phyloP scores from a whole-genome alignment of 2,329 filamentous ascomycete genomes.

The Leptographium galeiforme region DNA sequence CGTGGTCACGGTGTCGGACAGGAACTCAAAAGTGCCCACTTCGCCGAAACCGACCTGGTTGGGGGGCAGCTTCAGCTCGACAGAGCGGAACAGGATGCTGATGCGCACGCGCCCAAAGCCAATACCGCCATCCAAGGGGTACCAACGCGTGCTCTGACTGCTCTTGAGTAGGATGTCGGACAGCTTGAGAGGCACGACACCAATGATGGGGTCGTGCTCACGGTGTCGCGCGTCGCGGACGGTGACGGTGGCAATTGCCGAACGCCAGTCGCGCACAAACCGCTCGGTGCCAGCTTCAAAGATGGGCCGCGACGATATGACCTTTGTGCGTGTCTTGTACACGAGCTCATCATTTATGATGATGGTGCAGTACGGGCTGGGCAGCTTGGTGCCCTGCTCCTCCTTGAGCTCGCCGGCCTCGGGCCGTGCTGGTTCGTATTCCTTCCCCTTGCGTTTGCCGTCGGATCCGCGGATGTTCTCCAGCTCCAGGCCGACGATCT shows the following conservation, averaged over 20 bases:
- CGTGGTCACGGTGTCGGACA: constrained; percentile 55
- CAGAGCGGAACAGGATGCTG: constrained; percentile 76
- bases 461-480: constrained; percentile 76
- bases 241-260: constrained; percentile 70
- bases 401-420: constrained; percentile 75
- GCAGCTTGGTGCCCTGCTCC: constrained; percentile 65
- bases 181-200: constrained; percentile 77
- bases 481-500: constrained; percentile 91
- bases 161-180: constrained; percentile 78
- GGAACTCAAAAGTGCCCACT: constrained; percentile 86
- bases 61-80: constrained; percentile 76
- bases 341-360: constrained; percentile 74
- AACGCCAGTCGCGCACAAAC: constrained; percentile 89
- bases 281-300: constrained; percentile 94
- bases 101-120: constrained; percentile 84
- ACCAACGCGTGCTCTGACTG: constrained; percentile 82
- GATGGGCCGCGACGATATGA: constrained; percentile 85
- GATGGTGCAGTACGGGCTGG: constrained; percentile 90
- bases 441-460: constrained; percentile 67
- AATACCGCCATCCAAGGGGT: constrained; percentile 88
- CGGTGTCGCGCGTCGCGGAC: constrained; percentile 81
- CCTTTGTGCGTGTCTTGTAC: constrained; percentile 91
- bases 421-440: constrained; percentile 77
- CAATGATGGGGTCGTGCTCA: constrained; percentile 88
- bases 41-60: constrained; percentile 76